Conservation (phyloP, 73 alveolate species). For the Paramecium pentaurelia region DNA sequence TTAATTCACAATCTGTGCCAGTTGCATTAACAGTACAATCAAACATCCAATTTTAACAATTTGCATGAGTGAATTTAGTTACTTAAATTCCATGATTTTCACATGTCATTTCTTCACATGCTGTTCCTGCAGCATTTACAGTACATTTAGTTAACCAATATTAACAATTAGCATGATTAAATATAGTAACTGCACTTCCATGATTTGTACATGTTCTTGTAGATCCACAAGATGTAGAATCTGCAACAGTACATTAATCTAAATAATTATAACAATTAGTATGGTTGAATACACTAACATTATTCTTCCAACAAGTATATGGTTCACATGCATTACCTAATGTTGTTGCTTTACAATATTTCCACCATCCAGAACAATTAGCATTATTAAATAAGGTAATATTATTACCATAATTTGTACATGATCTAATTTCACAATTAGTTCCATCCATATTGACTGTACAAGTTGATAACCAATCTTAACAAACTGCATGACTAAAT, state of each 20-base stretch:
- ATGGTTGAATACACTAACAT: background rate
- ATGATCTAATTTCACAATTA: background rate
- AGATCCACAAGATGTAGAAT: background rate
- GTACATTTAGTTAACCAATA: conserved; percentile 17
- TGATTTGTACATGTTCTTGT: conserved; percentile 30
- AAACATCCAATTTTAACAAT: conserved; percentile 39
- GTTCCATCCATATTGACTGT: background rate
- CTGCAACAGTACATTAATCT: background rate
- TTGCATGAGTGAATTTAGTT: background rate
- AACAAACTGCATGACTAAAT: background rate
- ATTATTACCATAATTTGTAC: background rate
- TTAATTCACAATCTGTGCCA: conserved; percentile 4
- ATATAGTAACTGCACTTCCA: background rate
- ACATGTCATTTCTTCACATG: conserved; percentile 20
- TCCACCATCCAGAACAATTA: background rate
- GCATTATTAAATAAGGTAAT: background rate
- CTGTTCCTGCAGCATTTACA: background rate
- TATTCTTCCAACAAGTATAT: background rate
- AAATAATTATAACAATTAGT: background rate
- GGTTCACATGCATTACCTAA: background rate
- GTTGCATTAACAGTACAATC: conserved; percentile 19
- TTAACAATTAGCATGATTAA: conserved; percentile 6
- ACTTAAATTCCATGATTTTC: background rate
- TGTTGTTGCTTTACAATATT: background rate
- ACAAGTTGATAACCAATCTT: conserved; percentile 18